Percentiles rank a stretch among this genome's conserved stretches.
phyloP scores from a whole-genome alignment of 192 early-diverging fungal species.

The Thoreauomyces humboldtii region DNA sequence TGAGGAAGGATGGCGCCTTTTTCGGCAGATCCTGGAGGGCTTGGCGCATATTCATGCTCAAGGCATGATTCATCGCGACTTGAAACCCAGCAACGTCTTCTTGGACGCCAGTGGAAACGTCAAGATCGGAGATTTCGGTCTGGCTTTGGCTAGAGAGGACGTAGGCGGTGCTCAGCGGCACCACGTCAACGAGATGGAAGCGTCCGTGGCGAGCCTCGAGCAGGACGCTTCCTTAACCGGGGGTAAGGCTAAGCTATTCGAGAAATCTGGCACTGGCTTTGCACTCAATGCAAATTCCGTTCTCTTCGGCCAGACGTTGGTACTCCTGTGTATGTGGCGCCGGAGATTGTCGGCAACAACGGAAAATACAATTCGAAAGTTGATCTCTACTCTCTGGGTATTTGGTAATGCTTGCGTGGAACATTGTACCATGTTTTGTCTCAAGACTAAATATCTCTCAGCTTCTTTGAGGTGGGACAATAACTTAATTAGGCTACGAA shows the following conservation, averaged over 20 bases:
- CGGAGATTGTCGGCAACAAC: conserved; percentile 34
- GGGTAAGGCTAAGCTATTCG: not conserved
- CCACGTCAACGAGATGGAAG: not conserved
- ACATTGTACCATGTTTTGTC: not conserved
- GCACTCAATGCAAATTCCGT: too few species aligned
- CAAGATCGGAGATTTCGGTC: conserved; percentile 75
- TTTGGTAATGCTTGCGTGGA: conserved; percentile 14
- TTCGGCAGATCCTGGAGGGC: conserved; percentile 89
- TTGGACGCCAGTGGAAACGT: conserved; percentile 44
- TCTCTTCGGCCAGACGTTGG: conserved; percentile 65
- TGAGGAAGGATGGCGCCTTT: conserved; percentile 79
- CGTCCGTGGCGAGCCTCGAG: conserved; percentile 1
- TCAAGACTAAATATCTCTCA: not conserved
- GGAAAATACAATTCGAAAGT: conserved; percentile 76
- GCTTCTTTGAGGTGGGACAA: conserved; percentile 43
- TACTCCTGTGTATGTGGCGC: conserved; percentile 88
- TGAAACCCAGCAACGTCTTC: conserved; percentile 73
- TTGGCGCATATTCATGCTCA: conserved; percentile 84
- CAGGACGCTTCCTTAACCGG: conserved; percentile 27
- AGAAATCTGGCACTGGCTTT: too few species aligned
- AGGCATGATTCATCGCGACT: conserved; percentile 81
- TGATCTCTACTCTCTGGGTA: conserved; percentile 76
- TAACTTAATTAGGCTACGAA: too few species aligned
- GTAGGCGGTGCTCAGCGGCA: not conserved
- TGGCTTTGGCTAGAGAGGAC: conserved; percentile 54